phyloP scores from a whole-genome alignment of 2,329 filamentous ascomycete genomes.

The Westerdykella aurantiaca region DNA sequence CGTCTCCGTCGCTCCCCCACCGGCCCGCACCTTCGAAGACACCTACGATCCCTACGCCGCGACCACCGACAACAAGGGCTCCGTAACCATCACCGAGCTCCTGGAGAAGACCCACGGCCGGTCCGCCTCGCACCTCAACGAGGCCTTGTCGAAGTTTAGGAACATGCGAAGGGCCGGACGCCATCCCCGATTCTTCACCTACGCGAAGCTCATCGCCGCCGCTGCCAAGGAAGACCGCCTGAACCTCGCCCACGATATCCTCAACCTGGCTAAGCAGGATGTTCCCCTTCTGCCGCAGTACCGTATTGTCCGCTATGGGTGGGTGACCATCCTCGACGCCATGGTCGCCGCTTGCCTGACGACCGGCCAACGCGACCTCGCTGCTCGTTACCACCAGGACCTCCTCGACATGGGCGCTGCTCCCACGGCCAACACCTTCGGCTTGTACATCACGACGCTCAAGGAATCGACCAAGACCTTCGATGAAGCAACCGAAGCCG shows the following conservation, averaged over 20 bases:
- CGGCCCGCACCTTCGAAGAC: constrained; percentile 58
- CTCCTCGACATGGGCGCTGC: constrained; percentile 83
- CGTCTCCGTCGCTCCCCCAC: constrained; percentile 49
- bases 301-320: constrained; percentile 83
- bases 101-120: constrained; percentile 75
- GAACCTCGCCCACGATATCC: constrained; percentile 76
- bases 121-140: constrained; percentile 66
- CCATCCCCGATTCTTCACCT: constrained; percentile 92
- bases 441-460: constrained; percentile 97
- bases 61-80: constrained; percentile 89
- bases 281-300: constrained; percentile 81
- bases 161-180: constrained; percentile 90
- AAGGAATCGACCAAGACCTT: constrained; percentile 98
- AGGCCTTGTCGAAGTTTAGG: constrained; percentile 76
- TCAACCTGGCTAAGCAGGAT: constrained; percentile 83
- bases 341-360: constrained; percentile 92
- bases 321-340: constrained; percentile 91
- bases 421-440: constrained; percentile 95
- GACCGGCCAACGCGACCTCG: constrained; percentile 71
- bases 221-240: constrained; percentile 81
- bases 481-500: constrained; percentile 91
- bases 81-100: constrained; percentile 81
- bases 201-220: constrained; percentile 88
- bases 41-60: constrained; percentile 85
- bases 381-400: constrained; percentile 85